Conservation (phyloP, 805 yeast genomes). For the Lachancea lanzarotensis region DNA sequence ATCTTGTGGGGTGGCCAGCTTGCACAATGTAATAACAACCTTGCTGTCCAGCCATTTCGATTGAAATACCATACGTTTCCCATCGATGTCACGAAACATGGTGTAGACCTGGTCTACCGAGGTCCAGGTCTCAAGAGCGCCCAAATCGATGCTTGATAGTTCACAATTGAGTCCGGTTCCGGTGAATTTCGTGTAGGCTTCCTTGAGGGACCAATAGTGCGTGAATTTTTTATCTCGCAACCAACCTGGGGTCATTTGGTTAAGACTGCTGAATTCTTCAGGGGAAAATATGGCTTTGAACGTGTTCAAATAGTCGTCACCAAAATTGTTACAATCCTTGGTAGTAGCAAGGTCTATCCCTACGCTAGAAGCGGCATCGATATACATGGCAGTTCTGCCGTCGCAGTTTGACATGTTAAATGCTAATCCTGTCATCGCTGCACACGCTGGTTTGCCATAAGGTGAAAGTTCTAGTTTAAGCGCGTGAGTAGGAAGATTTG, state of each 20-base stretch:
- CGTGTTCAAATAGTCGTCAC: slow-evolving; percentile 29
- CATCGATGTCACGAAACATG: slow-evolving; percentile 7
- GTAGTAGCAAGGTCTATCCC: slow-evolving; percentile 46
- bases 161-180: slow-evolving; percentile 53
- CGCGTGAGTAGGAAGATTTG: slow-evolving; percentile 9
- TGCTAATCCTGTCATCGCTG: slow-evolving; percentile 21
- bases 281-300: slow-evolving; percentile 39
- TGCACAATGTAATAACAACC: slow-evolving; percentile 14
- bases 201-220: slow-evolving; percentile 74
- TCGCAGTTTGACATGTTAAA: slow-evolving; percentile 61
- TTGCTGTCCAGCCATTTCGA: slow-evolving; percentile 21
- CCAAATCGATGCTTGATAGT: slow-evolving; percentile 27
- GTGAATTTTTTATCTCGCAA: slow-evolving; percentile 35
- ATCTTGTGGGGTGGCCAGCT: background rate
- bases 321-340: slow-evolving; percentile 21
- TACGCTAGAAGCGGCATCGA: slow-evolving; percentile 31
- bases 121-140: slow-evolving; percentile 10
- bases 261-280: slow-evolving; percentile 33
- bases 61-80: slow-evolving; percentile 13
- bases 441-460: slow-evolving; percentile 54
- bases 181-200: slow-evolving; percentile 58
- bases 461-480: slow-evolving; percentile 30
- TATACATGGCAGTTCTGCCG: slow-evolving; percentile 41
- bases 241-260: slow-evolving; percentile 9
- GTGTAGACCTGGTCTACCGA: background rate